Evolutionary conservation across 805 yeast species (phyloP).

Genomic region (Teunomyces barrocoloradensis): DNA sequence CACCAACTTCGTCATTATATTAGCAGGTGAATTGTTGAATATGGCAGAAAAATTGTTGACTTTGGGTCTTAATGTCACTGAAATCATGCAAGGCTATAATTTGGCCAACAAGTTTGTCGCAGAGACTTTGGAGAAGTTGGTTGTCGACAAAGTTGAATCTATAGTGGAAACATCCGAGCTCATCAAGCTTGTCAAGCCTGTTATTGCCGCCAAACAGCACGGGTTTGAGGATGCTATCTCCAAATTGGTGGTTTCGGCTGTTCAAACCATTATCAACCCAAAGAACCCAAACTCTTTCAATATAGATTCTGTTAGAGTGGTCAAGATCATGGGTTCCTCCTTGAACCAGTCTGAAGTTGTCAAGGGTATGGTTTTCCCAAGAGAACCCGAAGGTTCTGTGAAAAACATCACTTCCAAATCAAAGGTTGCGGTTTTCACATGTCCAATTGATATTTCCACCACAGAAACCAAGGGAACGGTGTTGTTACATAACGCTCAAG

Average conservation of each 20-base stretch:
- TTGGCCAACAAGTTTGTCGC: constrained; percentile 78
- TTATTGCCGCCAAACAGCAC: constrained; percentile 88
- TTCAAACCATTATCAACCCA: constrained; percentile 68
- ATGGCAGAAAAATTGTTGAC: constrained; percentile 82
- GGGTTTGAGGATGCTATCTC: constrained; percentile 82
- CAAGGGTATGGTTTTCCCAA: constrained; percentile 97
- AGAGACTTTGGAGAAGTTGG: constrained; percentile 63
- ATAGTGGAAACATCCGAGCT: constrained; percentile 55
- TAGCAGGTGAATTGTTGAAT: constrained; percentile 89
- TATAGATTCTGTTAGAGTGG: constrained; percentile 92
- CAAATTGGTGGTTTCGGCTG: constrained; percentile 79
- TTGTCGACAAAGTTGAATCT: constrained; percentile 60
- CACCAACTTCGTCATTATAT: constrained; percentile 83
- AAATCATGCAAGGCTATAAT: constrained; percentile 88
- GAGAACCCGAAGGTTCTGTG: constrained; percentile 92
- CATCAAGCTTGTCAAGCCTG: constrained; percentile 75
- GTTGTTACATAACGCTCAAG: constrained; percentile 90
- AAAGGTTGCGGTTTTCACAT: constrained; percentile 88
- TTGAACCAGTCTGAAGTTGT: constrained; percentile 72
- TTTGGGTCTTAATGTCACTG: constrained; percentile 86
- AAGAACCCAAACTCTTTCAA: constrained; percentile 67
- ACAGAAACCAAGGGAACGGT: constrained; percentile 99
- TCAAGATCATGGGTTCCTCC: constrained; percentile 92
- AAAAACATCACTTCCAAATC: constrained; percentile 60
- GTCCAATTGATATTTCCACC: constrained; percentile 91